phyloP scores from a whole-genome alignment of 1,284 basidiomycete genomes.

The Melampsora larici-populina region DNA sequence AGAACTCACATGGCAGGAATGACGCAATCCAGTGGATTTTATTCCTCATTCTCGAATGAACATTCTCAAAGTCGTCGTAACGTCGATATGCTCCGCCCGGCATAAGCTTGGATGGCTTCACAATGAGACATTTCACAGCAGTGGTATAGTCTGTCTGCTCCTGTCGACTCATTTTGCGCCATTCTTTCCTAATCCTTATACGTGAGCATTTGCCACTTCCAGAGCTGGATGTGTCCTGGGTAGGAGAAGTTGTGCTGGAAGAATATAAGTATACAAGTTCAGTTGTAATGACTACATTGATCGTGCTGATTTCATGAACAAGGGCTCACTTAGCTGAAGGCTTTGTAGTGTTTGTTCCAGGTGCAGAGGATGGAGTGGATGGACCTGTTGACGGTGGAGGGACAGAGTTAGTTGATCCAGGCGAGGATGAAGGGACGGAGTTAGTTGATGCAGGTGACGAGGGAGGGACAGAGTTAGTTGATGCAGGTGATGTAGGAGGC shows the following conservation, averaged over 20 bases:
- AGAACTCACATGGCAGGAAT: constrained; percentile 28
- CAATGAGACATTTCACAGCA: constrained; percentile 31
- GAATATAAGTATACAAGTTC: background rate
- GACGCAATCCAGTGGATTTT: constrained; percentile 37
- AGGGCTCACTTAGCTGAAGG: background rate
- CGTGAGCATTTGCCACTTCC: background rate
- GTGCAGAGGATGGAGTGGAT: background rate
- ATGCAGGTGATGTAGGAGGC: background rate
- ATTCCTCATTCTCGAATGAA: constrained; percentile 31
- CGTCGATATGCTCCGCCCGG: constrained; percentile 25
- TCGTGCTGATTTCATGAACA: background rate
- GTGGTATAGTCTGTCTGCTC: constrained; percentile 22
- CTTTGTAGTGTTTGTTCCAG: background rate
- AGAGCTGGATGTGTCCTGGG: background rate
- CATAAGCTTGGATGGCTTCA: constrained; percentile 22
- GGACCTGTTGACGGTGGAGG: background rate
- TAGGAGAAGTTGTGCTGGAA: background rate
- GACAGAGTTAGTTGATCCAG: background rate
- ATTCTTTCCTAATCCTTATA: constrained; percentile 12
- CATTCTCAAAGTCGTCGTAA: constrained; percentile 41
- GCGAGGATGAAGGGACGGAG: background rate
- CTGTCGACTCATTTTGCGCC: constrained; percentile 15
- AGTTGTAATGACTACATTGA: background rate
- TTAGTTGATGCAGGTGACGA: background rate
- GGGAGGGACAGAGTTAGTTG: background rate